Base-by-base conservation (phyloP, 495 filamentous ascomycete genomes). In the Parachaetomium inaequale region DNA sequence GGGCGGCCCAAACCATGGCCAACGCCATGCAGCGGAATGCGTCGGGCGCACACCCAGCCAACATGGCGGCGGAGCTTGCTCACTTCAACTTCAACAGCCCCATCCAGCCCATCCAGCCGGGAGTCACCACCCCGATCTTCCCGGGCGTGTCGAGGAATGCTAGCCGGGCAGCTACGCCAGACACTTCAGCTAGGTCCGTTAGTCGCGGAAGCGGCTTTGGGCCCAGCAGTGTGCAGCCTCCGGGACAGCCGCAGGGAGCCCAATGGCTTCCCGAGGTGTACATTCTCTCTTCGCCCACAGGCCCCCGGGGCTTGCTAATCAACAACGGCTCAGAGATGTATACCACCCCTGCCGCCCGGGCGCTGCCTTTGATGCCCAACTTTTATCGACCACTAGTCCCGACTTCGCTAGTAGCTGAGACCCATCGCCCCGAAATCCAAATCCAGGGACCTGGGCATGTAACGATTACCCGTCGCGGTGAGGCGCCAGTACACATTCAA, bases 251-350 rank as follows among this genome's bases (percentile, higher is more conserved):
- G n/a, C 68, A 68, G 19, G 29, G 63, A 4, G 45, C 64, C 14
- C 66, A 68, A 54, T 52, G 61, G 11, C 72, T 73, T 6, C 73
- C 83, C 5, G 76, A 82, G 58, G 80, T 86, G 5, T 89, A 87
- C 67, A 77, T 89, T 42, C 70, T 89, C 10, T 83, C 79, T 4
- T 87, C 86, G 2, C 84, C 86, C 1, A 73, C 69, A 19, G 86
- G 86, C 5, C 85, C 84, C 34, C 81, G 83, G 53, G 85, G 82
- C 7, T 70, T 89, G 10, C 68, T 88, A 8, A 73, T 87, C 63
- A 82, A 71, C 50, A 73, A 68, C 47, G 65, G 51, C 40, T 58
- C 76, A 3, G 81, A 80, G 28, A 69, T 76, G 17, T 81, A 82
- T 42, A 78, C 74, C 40, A 78, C 76, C 4, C 76, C 76, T 28